Conservation (phyloP, 2,329 filamentous ascomycete species). For the Penicillium brevicompactum region DNA sequence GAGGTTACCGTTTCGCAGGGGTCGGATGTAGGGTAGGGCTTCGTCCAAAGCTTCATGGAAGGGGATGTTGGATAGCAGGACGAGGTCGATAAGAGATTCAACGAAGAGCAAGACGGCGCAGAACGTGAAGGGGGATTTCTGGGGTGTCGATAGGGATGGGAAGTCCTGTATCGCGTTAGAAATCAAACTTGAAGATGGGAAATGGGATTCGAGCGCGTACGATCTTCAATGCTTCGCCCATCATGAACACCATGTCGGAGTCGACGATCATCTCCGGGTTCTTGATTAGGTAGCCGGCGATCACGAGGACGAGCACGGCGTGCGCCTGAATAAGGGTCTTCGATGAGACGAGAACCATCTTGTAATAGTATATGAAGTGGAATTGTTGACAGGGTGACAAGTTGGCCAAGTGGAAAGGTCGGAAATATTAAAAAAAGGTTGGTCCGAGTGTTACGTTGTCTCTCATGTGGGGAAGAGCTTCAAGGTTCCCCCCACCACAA, state of each 20-base stretch:
- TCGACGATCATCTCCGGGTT: slow-evolving; percentile 72
- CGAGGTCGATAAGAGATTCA: slow-evolving; percentile 65
- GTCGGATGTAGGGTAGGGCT: slow-evolving; percentile 49
- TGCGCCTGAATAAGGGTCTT: slow-evolving; percentile 79
- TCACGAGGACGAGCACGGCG: slow-evolving; percentile 79
- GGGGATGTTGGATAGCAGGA: slow-evolving; percentile 58
- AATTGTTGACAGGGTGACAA: not conserved
- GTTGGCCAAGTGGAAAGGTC: slow-evolving; percentile 2
- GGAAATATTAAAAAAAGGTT: slow-evolving; percentile 2
- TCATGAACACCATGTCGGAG: slow-evolving; percentile 76
- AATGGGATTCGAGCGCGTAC: slow-evolving; percentile 48
- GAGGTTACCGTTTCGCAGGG: slow-evolving; percentile 25
- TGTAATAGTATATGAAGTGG: slow-evolving; percentile 18
- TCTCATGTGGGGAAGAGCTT: slow-evolving; percentile 27
- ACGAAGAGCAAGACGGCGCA: slow-evolving; percentile 71
- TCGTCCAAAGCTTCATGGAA: slow-evolving; percentile 68
- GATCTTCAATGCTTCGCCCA: slow-evolving; percentile 82
- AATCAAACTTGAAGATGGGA: not conserved
- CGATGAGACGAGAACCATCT: slow-evolving; percentile 80
- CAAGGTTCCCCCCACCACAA: slow-evolving; percentile 18
- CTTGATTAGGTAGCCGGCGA: slow-evolving; percentile 81
- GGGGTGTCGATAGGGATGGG: slow-evolving; percentile 67
- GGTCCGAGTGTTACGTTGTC: slow-evolving; percentile 13
- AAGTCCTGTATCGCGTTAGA: slow-evolving; percentile 44
- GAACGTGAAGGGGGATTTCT: slow-evolving; percentile 64